A percentile compares a stretch with the other conserved stretches of the same genome.
Conservation (phyloP, 495 filamentous ascomycete species). For the Bacidia rubella region DNA sequence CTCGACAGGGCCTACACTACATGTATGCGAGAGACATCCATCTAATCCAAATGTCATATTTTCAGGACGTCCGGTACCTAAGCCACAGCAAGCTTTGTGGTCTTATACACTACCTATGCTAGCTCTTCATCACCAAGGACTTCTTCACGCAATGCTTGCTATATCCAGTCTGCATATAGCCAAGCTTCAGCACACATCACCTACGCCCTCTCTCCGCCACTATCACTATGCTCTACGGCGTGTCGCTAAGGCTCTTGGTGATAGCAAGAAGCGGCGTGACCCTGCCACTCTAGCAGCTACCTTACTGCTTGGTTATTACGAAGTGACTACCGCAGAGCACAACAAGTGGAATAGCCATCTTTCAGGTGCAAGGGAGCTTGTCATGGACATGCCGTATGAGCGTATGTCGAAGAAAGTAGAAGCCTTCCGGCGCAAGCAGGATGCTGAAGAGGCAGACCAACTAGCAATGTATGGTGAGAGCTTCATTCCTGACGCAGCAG, state of each 20-base stretch:
- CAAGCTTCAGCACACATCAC: slow-evolving; percentile 56
- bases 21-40: slow-evolving; percentile 75
- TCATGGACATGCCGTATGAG: slow-evolving; percentile 69
- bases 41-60: slow-evolving; percentile 64
- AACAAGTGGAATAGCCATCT: slow-evolving; percentile 91
- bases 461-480: neutral
- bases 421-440: slow-evolving; percentile 24
- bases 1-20: slow-evolving; percentile 75
- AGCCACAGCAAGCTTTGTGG: slow-evolving; percentile 67
- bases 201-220: slow-evolving; percentile 74
- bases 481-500: slow-evolving; percentile 4
- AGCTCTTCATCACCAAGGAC: slow-evolving; percentile 66
- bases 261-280: slow-evolving; percentile 56
- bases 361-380: slow-evolving; percentile 65
- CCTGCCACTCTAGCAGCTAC: slow-evolving; percentile 77
- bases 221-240: slow-evolving; percentile 76
- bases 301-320: slow-evolving; percentile 81
- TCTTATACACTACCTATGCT: slow-evolving; percentile 77
- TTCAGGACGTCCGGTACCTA: slow-evolving; percentile 46
- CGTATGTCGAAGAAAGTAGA: slow-evolving; percentile 59
- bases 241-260: slow-evolving; percentile 58
- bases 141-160: slow-evolving; percentile 87
- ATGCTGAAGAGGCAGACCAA: slow-evolving; percentile 5
- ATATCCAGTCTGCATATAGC: slow-evolving; percentile 80
- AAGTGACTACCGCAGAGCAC: slow-evolving; percentile 89